Base-by-base conservation (phyloP, 192 early-diverging fungal genomes). In the Linderina pennispora region DNA sequence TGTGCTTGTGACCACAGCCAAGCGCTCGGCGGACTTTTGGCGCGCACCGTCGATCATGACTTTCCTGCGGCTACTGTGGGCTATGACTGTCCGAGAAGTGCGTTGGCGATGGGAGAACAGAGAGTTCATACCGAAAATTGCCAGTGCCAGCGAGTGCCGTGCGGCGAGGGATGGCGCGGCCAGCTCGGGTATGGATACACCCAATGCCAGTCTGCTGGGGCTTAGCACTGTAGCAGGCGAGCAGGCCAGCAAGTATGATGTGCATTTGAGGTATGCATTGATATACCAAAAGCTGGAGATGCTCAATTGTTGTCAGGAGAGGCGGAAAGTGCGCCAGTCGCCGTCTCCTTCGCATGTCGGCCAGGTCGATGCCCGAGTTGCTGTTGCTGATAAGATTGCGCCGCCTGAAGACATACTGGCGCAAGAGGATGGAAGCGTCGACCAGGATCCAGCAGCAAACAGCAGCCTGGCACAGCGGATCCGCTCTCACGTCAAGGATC, bases 231-330 rank as follows among this genome's bases (percentile, higher is more conserved):
- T n/a, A n/a, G n/a, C n/a, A n/a, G n/a, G n/a, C n/a, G n/a, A n/a
- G n/a, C n/a, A n/a, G n/a, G n/a, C n/a, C n/a, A n/a, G 40, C n/a
- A n/a, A n/a, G 13, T 58, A 23, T 36, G 33, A 37, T 4, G 80
- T 87, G 11, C 82, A 87, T 43, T 56, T 89, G 3, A 64, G 72
- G n/a, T 86, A 74, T 48, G 78, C 77, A 41, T 53, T 87, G 19
- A 52, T 81, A 1, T 73, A 86, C 53, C 85, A 88, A 75, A 90
- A 88, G 37, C 59, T 90, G 11, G 76, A 82, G 25, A 88, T 90
- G 86, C 65, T 90, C 41, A 90, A 90, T 58, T 87, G 84, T 48
- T 90, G 88, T 56, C 71, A 83, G 28, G 54, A 70, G 17, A 76
- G 81, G 46, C 62, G 56, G 25, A 33, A 58, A 22, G 36, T 23